phyloP scores from a whole-genome alignment of 192 early-diverging fungal species.

The Mortierella alpina region DNA sequence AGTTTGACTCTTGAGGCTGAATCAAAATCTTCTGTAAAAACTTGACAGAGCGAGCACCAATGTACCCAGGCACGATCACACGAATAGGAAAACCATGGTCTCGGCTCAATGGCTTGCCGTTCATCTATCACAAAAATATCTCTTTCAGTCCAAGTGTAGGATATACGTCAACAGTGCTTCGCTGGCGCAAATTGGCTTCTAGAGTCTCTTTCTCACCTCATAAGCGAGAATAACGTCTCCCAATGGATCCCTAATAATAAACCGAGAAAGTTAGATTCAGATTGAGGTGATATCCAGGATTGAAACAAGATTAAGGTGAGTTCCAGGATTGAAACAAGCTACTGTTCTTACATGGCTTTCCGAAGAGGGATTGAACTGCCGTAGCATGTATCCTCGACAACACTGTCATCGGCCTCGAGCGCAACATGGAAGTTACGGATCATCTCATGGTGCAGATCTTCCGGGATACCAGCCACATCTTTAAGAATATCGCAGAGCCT shows the following conservation, averaged over 20 bases:
- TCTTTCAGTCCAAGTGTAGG: not conserved
- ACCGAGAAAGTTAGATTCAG: not conserved
- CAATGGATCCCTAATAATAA: constrained; percentile 55
- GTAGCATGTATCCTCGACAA: constrained; percentile 76
- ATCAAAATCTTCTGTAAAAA: constrained; percentile 81
- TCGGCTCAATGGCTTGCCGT: constrained; percentile 73
- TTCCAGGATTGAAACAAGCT: not conserved
- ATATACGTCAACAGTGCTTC: not conserved
- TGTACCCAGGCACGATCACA: constrained; percentile 90
- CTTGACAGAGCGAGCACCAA: constrained; percentile 93
- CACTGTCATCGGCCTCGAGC: constrained; percentile 75
- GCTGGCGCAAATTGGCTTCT: not conserved
- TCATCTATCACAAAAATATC: constrained; percentile 65
- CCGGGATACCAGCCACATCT: constrained; percentile 63
- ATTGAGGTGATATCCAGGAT: too few relatives aligned
- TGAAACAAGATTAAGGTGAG: not conserved
- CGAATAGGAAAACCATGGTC: constrained; percentile 92
- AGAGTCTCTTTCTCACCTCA: constrained; percentile 63
- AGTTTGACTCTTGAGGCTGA: constrained; percentile 71
- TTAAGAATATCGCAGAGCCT: constrained; percentile 79
- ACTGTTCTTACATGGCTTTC: constrained; percentile 66
- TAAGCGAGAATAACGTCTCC: constrained; percentile 81
- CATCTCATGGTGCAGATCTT: constrained; percentile 61
- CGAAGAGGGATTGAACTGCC: constrained; percentile 73
- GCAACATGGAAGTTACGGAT: constrained; percentile 67